Evolutionary conservation across 2,329 filamentous ascomycete species (phyloP).

Genomic region (Alternaria novae-zelandiae): DNA sequence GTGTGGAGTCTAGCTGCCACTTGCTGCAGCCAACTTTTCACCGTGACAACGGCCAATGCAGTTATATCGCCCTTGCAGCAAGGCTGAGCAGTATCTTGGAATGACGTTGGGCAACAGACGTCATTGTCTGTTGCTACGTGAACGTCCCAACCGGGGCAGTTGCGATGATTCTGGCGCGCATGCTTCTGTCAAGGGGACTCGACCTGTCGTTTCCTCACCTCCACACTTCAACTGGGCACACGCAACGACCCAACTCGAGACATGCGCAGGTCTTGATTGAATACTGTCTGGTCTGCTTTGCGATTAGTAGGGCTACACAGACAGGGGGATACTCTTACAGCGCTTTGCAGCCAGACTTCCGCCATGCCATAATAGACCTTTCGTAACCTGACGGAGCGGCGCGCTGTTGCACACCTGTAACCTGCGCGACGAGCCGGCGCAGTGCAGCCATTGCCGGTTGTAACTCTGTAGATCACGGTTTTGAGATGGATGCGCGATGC

Average conservation of each 20-base stretch:
- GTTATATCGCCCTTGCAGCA: conserved; percentile 44
- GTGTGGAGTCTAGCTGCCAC: conserved; percentile 29
- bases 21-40: conserved; percentile 25
- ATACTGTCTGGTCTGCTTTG: conserved; percentile 38
- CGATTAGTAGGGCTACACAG: conserved; percentile 41
- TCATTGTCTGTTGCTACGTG: background rate
- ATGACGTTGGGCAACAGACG: background rate
- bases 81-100: conserved; percentile 30
- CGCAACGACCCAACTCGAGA: conserved; percentile 19
- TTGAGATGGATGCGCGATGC: conserved; percentile 22
- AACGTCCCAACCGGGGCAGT: background rate
- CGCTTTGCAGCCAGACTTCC: conserved; percentile 21
- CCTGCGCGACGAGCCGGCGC: conserved; percentile 29
- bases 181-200: conserved; percentile 13
- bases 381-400: conserved; percentile 25
- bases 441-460: conserved; percentile 28
- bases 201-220: conserved; percentile 40
- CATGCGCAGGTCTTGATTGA: conserved; percentile 35
- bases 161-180: background rate
- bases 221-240: conserved; percentile 11
- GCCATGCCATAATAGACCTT: conserved; percentile 23
- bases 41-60: conserved; percentile 28
- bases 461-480: conserved; percentile 8
- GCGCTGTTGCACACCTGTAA: conserved; percentile 34
- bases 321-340: conserved; percentile 33